phyloP scores from a whole-genome alignment of 2,329 filamentous ascomycete species.

The Zasmidium angulare region DNA sequence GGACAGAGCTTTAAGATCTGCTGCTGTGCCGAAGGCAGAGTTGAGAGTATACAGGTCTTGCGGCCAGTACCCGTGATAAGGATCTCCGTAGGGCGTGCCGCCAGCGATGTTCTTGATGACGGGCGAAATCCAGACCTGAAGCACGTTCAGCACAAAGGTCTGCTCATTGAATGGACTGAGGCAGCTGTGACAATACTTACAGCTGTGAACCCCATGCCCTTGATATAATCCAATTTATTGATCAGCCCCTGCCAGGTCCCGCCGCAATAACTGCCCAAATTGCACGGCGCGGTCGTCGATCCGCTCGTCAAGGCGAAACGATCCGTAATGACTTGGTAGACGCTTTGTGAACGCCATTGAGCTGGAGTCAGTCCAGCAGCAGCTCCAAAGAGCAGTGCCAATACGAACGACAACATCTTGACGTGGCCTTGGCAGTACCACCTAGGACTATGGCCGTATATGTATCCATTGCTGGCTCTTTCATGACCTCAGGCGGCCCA shows the following conservation, averaged over 20 bases:
- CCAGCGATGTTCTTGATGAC: constrained; percentile 42
- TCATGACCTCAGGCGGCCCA: constrained; percentile 2
- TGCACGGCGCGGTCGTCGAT: constrained; percentile 46
- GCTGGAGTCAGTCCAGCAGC: constrained; percentile 16
- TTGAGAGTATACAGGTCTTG: constrained; percentile 37
- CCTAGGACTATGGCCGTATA: not conserved
- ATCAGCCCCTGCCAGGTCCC: constrained; percentile 49
- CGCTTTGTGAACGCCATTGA: constrained; percentile 50
- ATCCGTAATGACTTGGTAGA: constrained; percentile 61
- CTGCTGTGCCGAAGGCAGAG: constrained; percentile 45
- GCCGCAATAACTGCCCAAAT: constrained; percentile 45
- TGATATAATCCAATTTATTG: constrained; percentile 49
- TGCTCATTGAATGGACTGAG: not conserved
- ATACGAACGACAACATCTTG: not conserved
- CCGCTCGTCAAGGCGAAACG: constrained; percentile 53
- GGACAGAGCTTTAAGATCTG: constrained; percentile 46
- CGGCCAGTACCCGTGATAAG: constrained; percentile 43
- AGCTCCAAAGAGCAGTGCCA: not conserved
- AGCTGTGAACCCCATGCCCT: constrained; percentile 51
- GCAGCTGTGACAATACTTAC: not conserved
- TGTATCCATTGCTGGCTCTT: constrained; percentile 3
- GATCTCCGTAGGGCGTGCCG: constrained; percentile 38
- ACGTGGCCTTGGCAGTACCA: not conserved
- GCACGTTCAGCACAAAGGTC: not conserved
- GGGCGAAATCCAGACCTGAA: constrained; percentile 38